Percentiles rank a stretch among this genome's conserved stretches.
Evolutionary conservation across 192 early-diverging fungal genomes (phyloP).

Genomic region (Podila clonocystis): DNA sequence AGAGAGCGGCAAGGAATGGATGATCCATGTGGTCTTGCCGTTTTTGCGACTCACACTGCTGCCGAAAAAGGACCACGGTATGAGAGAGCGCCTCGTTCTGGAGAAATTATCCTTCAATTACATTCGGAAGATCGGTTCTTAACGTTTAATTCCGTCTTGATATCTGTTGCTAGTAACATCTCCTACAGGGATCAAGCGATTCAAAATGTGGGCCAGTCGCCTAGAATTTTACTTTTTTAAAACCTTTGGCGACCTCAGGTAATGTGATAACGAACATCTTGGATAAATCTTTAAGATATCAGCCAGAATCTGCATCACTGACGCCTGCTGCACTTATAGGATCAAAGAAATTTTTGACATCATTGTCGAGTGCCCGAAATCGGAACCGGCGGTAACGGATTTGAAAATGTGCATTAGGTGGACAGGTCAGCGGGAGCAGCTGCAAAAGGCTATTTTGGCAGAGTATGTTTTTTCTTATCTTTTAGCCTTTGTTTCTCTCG

Average conservation of each 20-base stretch:
- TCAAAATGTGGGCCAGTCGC: constrained; percentile 38
- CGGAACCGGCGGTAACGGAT: constrained; percentile 68
- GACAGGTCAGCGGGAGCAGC: constrained; percentile 48
- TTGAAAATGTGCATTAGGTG: constrained; percentile 57
- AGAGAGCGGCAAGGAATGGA: constrained; percentile 31
- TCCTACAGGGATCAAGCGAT: constrained; percentile 16
- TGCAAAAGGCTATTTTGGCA: constrained; percentile 26
- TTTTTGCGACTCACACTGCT: constrained; percentile 30
- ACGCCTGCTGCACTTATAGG: constrained; percentile 22
- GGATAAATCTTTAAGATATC: not conserved
- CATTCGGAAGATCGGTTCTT: not conserved
- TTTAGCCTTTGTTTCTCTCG: not conserved
- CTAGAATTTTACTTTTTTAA: constrained; percentile 50
- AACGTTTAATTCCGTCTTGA: not conserved
- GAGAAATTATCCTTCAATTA: not conserved
- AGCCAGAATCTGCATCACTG: not conserved
- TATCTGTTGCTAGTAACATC: constrained; percentile 3
- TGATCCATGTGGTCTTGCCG: constrained; percentile 22
- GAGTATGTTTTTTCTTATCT: constrained; percentile 18
- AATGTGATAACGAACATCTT: not conserved
- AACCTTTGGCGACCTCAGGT: constrained; percentile 45
- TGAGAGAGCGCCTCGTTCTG: not conserved
- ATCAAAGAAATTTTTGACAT: constrained; percentile 75
- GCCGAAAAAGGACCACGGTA: constrained; percentile 22
- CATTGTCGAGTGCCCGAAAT: constrained; percentile 77